Conservation (phyloP, 192 early-diverging fungal genomes). For the Kappamyces sp. region DNA sequence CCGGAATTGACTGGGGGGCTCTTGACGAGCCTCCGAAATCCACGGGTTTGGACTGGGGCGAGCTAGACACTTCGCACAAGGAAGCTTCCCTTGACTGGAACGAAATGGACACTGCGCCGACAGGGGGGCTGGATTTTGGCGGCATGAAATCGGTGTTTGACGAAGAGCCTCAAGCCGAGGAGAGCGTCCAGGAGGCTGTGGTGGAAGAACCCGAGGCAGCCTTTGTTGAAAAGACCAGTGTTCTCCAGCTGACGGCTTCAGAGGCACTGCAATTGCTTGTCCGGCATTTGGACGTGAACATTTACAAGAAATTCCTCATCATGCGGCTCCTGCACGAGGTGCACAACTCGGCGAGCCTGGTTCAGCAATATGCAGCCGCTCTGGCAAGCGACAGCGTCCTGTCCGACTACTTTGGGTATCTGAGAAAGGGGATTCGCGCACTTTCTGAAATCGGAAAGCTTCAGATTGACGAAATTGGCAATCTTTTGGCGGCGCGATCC, state of each 20-base stretch:
- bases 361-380: constrained; percentile 43
- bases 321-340: constrained; percentile 56
- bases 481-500: constrained; percentile 30
- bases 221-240: too few relatives aligned
- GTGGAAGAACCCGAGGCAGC: neutral
- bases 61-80: constrained; percentile 8
- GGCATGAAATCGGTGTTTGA: neutral
- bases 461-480: constrained; percentile 43
- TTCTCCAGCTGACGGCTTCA: neutral
- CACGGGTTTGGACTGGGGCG: constrained; percentile 43
- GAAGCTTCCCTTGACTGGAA: constrained; percentile 9
- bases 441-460: constrained; percentile 49
- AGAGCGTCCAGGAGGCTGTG: neutral
- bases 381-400: constrained; percentile 40
- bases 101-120: constrained; percentile 11
- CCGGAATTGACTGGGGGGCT: constrained; percentile 21
- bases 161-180: constrained; percentile 11
- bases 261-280: constrained; percentile 3
- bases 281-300: constrained; percentile 26
- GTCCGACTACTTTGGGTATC: constrained; percentile 39
- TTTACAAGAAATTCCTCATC: constrained; percentile 57
- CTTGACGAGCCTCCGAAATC: constrained; percentile 10
- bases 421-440: constrained; percentile 41
- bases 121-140: constrained; percentile 2
- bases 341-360: constrained; percentile 35